Percentiles rank a stretch among this genome's conserved stretches.
phyloP scores from a whole-genome alignment of 345 rosid species.

The Diplotaxis tenuifolia region DNA sequence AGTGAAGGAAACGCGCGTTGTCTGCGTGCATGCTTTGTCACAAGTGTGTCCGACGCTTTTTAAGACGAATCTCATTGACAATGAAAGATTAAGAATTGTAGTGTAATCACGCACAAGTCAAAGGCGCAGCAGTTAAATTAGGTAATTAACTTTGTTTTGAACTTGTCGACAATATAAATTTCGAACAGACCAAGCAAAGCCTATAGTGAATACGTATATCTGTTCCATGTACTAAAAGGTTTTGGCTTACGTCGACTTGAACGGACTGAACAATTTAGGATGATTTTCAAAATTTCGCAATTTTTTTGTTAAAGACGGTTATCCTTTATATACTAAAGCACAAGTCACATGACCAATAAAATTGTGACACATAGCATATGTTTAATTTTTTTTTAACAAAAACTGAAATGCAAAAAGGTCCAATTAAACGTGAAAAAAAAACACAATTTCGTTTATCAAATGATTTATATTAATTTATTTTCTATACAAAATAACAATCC shows the following conservation, averaged over 20 bases:
- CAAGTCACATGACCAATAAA: too few relatives aligned
- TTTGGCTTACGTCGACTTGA: neutral
- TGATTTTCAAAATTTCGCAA: neutral
- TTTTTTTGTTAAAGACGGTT: neutral
- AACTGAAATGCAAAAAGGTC: too few relatives aligned
- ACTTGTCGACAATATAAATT: neutral
- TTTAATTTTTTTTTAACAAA: too few relatives aligned
- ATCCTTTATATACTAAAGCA: neutral
- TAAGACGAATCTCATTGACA: conserved; percentile 16
- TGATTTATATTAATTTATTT: too few relatives aligned
- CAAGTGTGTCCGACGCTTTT: neutral
- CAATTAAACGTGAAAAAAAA: too few relatives aligned
- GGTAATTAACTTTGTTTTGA: conserved; percentile 27
- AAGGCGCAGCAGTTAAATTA: neutral
- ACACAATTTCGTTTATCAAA: too few relatives aligned
- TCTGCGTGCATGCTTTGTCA: conserved; percentile 17
- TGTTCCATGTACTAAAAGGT: neutral
- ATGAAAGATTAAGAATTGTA: conserved; percentile 12
- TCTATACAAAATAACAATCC: too few relatives aligned
- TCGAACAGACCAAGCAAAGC: neutral
- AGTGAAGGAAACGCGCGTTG: conserved; percentile 11
- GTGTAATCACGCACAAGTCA: neutral
- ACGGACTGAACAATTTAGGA: neutral
- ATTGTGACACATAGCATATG: too few relatives aligned
- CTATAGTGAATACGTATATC: neutral